These are phyloP conservation scores for Diospyros kaki DNA, from an alignment of 148 eudicot species.

Conservation along the genomic window DNA sequence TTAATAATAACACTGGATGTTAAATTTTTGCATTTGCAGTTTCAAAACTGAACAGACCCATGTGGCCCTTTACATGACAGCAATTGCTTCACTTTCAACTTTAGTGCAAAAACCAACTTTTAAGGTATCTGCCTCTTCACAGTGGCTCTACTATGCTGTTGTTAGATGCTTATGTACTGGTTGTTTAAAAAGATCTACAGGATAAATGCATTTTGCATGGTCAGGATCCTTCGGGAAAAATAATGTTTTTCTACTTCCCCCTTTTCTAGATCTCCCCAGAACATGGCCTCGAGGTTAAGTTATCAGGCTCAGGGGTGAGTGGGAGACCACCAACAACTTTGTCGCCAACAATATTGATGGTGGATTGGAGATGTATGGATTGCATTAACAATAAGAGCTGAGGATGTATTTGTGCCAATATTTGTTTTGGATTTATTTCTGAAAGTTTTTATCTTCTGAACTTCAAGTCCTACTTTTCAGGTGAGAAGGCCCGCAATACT, in stretches of 20 bases:
- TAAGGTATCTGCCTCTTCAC: slow-evolving; percentile 37
- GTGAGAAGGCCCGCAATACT: slow-evolving; percentile 45
- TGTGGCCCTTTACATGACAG: slow-evolving; percentile 75
- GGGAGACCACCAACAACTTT: slow-evolving; percentile 83
- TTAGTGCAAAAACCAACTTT: slow-evolving; percentile 73
- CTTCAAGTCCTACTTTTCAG: slow-evolving; percentile 33
- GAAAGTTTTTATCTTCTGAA: slow-evolving; percentile 1
- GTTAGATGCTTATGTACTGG: neutral
- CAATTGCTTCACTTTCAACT: slow-evolving; percentile 67
- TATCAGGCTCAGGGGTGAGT: slow-evolving; percentile 80
- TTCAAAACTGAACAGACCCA: slow-evolving; percentile 75
- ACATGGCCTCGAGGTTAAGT: slow-evolving; percentile 64
- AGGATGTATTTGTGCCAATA: neutral
- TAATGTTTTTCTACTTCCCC: neutral
- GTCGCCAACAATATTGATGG: slow-evolving; percentile 62
- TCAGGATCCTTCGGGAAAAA: neutral
- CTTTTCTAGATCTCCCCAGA: slow-evolving; percentile 58
- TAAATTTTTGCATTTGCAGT: slow-evolving; percentile 36
- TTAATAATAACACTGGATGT: slow-evolving; percentile 2
- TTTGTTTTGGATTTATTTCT: slow-evolving; percentile 4
- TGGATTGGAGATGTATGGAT: slow-evolving; percentile 85
- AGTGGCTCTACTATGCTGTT: too few species aligned
- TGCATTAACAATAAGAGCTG: neutral
- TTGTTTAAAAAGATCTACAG: neutral
- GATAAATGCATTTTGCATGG: neutral